These are phyloP conservation scores for Eucalyptus camaldulensis DNA, from an alignment of 345 rosid species.

Conservation along the genomic window DNA sequence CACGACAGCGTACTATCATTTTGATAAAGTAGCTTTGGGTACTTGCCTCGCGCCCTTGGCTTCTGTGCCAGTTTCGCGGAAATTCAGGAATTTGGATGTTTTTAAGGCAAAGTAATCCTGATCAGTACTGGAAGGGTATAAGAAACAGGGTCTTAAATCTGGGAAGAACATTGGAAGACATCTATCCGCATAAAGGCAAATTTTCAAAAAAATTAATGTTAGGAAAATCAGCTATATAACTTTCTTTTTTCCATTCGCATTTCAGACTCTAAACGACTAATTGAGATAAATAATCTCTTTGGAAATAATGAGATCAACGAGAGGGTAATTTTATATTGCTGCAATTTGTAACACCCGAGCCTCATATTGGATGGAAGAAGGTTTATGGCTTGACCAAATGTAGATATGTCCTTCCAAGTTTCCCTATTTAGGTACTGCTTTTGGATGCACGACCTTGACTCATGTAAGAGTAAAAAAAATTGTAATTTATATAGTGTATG, in stretches of 20 bases:
- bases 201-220: not conserved
- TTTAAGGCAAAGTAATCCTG: not conserved
- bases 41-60: not conserved
- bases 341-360: not conserved
- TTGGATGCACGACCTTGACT: not conserved
- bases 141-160: not conserved
- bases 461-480: not conserved
- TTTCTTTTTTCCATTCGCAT: not conserved
- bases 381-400: not conserved
- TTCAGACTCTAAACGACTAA: fast-evolving
- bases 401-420: not conserved
- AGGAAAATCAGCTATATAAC: not conserved
- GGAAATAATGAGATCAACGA: not conserved
- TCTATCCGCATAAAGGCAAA: not conserved
- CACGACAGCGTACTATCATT: not conserved
- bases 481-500: not conserved
- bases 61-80: not conserved
- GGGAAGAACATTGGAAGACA: not conserved
- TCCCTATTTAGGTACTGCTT: not conserved
- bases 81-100: not conserved
- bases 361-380: not conserved
- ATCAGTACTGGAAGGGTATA: not conserved
- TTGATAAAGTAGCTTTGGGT: not conserved
- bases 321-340: not conserved
- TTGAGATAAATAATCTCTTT: not conserved